Percentiles rank a stretch among this genome's conserved stretches.
phyloP scores from a whole-genome alignment of 148 eudicot genomes.

The Nepenthes mirabilis region DNA sequence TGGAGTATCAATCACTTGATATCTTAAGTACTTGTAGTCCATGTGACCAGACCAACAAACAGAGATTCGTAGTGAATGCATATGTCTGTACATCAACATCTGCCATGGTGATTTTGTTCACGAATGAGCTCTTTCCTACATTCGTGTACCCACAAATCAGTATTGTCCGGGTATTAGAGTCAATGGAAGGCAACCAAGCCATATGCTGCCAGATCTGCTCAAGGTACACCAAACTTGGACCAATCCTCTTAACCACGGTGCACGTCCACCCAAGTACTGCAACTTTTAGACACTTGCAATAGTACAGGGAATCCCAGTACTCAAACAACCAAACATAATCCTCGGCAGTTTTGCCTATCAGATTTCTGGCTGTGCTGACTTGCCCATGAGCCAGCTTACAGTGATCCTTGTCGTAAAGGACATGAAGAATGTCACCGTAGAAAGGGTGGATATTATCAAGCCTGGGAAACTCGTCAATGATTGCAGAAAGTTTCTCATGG shows the following conservation, averaged over 20 bases:
- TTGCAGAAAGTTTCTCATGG: slow-evolving; percentile 80
- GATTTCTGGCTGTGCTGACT: slow-evolving; percentile 76
- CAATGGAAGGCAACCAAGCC: slow-evolving; percentile 92
- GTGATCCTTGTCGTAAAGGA: slow-evolving; percentile 88
- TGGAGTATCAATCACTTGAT: slow-evolving; percentile 91
- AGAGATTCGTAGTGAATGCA: slow-evolving; percentile 93
- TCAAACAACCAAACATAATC: slow-evolving; percentile 77
- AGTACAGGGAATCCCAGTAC: slow-evolving; percentile 90
- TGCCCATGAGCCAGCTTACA: slow-evolving; percentile 97
- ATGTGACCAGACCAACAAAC: slow-evolving; percentile 74
- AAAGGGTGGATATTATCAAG: slow-evolving; percentile 88
- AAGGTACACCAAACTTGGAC: slow-evolving; percentile 89
- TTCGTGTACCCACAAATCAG: slow-evolving; percentile 92
- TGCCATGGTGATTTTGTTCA: slow-evolving; percentile 86
- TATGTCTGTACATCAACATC: slow-evolving; percentile 97
- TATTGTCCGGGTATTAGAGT: slow-evolving; percentile 80
- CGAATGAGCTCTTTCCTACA: slow-evolving; percentile 94
- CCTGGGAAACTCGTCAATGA: slow-evolving; percentile 88
- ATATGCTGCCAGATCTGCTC: slow-evolving; percentile 93
- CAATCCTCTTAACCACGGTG: slow-evolving; percentile 65
- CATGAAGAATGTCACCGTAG: slow-evolving; percentile 89
- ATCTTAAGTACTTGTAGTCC: slow-evolving; percentile 76
- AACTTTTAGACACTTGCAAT: slow-evolving; percentile 84
- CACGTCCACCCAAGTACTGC: slow-evolving; percentile 99
- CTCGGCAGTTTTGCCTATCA: slow-evolving; percentile 60